These are phyloP conservation scores for Neoboletus brunneissimus DNA, from an alignment of 768 basidiomycete species.

Conservation along the genomic window DNA sequence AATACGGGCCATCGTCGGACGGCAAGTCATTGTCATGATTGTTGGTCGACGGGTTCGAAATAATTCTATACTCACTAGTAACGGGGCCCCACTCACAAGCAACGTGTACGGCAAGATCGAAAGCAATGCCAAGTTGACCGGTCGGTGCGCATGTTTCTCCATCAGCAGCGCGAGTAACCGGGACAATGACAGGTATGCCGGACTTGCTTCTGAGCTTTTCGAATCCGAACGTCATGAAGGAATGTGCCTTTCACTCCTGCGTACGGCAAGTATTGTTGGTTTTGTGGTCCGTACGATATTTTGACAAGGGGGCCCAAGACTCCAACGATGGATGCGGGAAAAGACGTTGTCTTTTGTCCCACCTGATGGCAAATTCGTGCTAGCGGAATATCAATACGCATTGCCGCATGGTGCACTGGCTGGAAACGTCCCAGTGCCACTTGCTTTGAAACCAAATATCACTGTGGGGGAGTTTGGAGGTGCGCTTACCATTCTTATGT, in stretches of 20 bases:
- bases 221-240: constrained; percentile 68
- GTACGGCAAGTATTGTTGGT: constrained; percentile 58
- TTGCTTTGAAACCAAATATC: constrained; percentile 47
- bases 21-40: constrained; percentile 17
- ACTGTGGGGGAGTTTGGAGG: constrained; percentile 32
- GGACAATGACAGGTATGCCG: constrained; percentile 64
- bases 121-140: constrained; percentile 73
- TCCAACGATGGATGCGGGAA: constrained; percentile 77
- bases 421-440: constrained; percentile 51
- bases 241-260: constrained; percentile 90
- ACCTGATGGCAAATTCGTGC: constrained; percentile 84
- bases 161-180: background rate
- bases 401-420: constrained; percentile 35
- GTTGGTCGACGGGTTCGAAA: background rate
- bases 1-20: constrained; percentile 48
- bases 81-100: constrained; percentile 63
- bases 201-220: constrained; percentile 77
- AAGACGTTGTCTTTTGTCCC: constrained; percentile 86
- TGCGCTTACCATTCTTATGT: constrained; percentile 3
- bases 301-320: constrained; percentile 39
- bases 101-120: constrained; percentile 77
- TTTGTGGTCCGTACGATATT: background rate
- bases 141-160: constrained; percentile 35
- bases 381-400: constrained; percentile 79
- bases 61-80: constrained; percentile 38